These are phyloP conservation scores for Botryotinia narcissicola DNA, from an alignment of 2,329 filamentous ascomycete species.

Conservation along the genomic window DNA sequence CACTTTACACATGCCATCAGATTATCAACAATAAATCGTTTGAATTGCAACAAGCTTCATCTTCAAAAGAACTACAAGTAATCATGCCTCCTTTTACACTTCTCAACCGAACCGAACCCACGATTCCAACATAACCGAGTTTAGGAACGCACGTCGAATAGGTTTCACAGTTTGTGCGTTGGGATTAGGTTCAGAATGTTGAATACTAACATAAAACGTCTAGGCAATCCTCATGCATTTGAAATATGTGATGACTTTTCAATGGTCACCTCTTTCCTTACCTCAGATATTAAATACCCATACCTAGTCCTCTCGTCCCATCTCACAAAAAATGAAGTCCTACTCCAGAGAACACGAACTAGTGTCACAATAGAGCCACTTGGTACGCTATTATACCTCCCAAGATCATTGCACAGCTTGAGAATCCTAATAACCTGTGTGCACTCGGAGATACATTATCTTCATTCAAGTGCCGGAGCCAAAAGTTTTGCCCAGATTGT, in stretches of 20 bases:
- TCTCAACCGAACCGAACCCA: neutral
- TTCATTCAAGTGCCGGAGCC: neutral
- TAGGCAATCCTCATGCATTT: neutral
- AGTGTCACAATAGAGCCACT: neutral
- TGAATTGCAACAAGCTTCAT: neutral
- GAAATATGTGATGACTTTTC: neutral
- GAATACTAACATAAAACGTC: neutral
- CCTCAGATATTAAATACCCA: neutral
- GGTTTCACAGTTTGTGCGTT: neutral
- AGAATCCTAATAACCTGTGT: neutral
- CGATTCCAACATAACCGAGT: neutral
- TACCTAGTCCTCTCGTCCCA: neutral
- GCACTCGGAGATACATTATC: neutral
- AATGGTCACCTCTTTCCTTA: neutral
- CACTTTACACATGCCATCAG: neutral
- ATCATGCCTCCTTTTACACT: neutral
- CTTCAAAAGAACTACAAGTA: neutral
- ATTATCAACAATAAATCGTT: neutral
- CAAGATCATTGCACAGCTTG: neutral
- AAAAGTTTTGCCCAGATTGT: neutral
- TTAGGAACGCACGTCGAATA: neutral
- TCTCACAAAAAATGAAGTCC: neutral
- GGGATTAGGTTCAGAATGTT: neutral
- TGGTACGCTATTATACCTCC: neutral
- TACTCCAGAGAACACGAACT: neutral